Evolutionary conservation across 305 asterid species (phyloP).

Genomic region (Solanum hybrid): DNA sequence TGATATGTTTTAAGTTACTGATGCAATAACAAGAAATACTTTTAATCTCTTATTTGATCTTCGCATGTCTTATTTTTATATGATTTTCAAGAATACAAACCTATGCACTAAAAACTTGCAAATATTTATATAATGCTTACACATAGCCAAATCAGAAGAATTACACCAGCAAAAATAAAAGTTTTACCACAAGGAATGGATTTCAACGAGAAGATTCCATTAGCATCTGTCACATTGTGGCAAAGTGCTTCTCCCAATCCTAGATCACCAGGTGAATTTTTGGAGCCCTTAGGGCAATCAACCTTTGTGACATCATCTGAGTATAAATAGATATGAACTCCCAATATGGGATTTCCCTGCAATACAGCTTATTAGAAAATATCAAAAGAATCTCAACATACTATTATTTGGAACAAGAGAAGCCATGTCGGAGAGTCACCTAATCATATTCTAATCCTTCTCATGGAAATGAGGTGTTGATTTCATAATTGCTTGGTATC

Average conservation of each 20-base stretch:
- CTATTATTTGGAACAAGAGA: neutral
- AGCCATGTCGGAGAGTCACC: neutral
- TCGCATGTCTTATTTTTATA: neutral
- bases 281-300: constrained; percentile 69
- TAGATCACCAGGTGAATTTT: constrained; percentile 48
- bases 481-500: neutral
- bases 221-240: constrained; percentile 80
- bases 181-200: constrained; percentile 82
- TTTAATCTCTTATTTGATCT: neutral
- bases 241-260: constrained; percentile 74
- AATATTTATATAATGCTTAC: neutral
- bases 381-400: constrained; percentile 1
- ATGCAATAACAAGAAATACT: neutral
- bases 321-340: constrained; percentile 82
- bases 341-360: constrained; percentile 94
- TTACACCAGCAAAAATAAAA: neutral
- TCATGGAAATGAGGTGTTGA: neutral
- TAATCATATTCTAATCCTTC: neutral
- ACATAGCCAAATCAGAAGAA: neutral
- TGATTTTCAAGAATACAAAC: neutral
- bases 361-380: constrained; percentile 15
- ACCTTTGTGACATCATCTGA: constrained; percentile 73
- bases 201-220: constrained; percentile 75
- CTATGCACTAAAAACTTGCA: neutral
- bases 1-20: neutral